Evolutionary conservation across 768 basidiomycete genomes (phyloP).

Genomic region (Lentinula edodes): DNA sequence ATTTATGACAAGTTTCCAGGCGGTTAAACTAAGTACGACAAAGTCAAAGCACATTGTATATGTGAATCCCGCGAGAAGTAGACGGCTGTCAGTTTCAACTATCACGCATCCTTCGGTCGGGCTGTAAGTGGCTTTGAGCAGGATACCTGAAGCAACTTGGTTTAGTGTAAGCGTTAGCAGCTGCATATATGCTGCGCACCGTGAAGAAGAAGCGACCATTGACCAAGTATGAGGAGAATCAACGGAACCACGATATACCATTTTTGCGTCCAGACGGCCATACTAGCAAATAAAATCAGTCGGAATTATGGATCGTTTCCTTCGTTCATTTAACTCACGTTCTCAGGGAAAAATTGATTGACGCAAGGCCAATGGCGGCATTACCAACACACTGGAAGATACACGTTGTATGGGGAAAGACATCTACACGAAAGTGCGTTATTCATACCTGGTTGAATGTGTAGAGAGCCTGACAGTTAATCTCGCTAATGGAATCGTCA

Average conservation of each 20-base stretch:
- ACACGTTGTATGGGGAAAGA: not conserved
- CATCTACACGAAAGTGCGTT: not conserved
- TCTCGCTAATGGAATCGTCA: constrained; percentile 25
- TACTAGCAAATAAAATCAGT: constrained; percentile 28
- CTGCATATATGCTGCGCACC: constrained; percentile 29
- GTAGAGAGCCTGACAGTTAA: constrained; percentile 65
- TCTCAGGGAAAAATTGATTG: constrained; percentile 64
- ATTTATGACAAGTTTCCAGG: constrained; percentile 49
- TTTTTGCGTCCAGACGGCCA: constrained; percentile 67
- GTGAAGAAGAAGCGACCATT: constrained; percentile 70
- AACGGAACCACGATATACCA: constrained; percentile 50
- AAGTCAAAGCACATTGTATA: constrained; percentile 76
- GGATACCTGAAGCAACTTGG: constrained; percentile 35
- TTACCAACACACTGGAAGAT: constrained; percentile 45
- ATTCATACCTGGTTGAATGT: constrained; percentile 47
- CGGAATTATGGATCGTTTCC: not conserved
- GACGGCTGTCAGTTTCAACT: constrained; percentile 52
- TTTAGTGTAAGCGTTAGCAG: not conserved
- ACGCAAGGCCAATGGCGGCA: constrained; percentile 62
- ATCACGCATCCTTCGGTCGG: constrained; percentile 49
- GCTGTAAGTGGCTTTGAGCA: constrained; percentile 55
- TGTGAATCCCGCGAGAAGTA: constrained; percentile 64
- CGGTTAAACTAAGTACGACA: constrained; percentile 54
- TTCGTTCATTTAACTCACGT: constrained; percentile 40
- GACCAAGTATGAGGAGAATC: constrained; percentile 53